Percentiles rank a stretch among this genome's conserved stretches.
phyloP scores from a whole-genome alignment of 2,329 filamentous ascomycete genomes.

The Fusarium poae region DNA sequence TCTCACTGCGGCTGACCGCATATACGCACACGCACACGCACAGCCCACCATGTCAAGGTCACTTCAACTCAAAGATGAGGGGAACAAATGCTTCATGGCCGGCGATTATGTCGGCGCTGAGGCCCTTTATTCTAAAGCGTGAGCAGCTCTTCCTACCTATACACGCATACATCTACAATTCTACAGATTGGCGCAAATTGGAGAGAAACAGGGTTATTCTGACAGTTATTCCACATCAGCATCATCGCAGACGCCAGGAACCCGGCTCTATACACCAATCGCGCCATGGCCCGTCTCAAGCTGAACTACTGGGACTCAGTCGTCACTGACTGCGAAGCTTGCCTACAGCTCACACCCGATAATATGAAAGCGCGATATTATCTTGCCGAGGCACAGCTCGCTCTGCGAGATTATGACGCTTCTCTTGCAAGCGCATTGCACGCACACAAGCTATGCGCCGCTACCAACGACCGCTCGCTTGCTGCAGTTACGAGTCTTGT shows the following conservation, averaged over 20 bases:
- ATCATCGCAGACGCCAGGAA: conserved; percentile 84
- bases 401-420: conserved; percentile 72
- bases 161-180: background rate
- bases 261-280: conserved; percentile 87
- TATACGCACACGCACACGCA: background rate
- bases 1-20: conserved; percentile 7
- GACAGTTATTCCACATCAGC: conserved; percentile 56
- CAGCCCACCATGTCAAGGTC: conserved; percentile 53
- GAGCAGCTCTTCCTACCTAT: conserved; percentile 55
- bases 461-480: conserved; percentile 74
- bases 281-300: conserved; percentile 84
- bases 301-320: conserved; percentile 79
- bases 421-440: conserved; percentile 77
- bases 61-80: conserved; percentile 65
- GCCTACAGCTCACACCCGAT: conserved; percentile 73
- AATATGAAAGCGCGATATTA: conserved; percentile 88
- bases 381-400: conserved; percentile 85
- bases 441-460: conserved; percentile 79
- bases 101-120: conserved; percentile 77
- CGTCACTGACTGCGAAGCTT: conserved; percentile 81
- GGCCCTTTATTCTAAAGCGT: conserved; percentile 78
- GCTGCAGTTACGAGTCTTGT: conserved; percentile 79
- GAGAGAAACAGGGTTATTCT: conserved; percentile 11
- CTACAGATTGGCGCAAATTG: conserved; percentile 4
- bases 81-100: conserved; percentile 74